A percentile compares a stretch with the other conserved stretches of the same genome.
Conservation (phyloP, 2,329 filamentous ascomycete genomes). For the Alternaria burnsii region DNA sequence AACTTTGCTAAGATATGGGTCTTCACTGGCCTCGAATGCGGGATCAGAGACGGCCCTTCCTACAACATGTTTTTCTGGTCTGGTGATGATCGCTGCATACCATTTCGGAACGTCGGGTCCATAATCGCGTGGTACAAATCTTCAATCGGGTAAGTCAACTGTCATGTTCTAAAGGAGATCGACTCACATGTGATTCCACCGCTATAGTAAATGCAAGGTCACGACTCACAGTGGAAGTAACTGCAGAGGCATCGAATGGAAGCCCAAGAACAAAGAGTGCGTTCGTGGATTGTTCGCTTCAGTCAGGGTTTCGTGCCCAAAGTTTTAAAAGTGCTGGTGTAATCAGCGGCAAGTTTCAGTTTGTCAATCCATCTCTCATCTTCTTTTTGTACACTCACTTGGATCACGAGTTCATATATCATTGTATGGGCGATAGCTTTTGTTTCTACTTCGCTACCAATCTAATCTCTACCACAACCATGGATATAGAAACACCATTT, state of each 20-base stretch:
- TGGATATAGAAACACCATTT: neutral
- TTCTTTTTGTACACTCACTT: too few relatives aligned
- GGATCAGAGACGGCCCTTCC: neutral
- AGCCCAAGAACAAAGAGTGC: neutral
- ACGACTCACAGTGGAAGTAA: conserved; percentile 3
- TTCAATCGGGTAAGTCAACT: neutral
- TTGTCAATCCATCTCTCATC: too few relatives aligned
- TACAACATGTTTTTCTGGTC: too few relatives aligned
- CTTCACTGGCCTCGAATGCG: neutral
- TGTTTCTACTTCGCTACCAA: neutral
- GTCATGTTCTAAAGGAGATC: neutral
- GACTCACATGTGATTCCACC: neutral
- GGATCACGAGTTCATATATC: too few relatives aligned
- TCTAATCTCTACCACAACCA: neutral
- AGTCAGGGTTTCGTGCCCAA: neutral
- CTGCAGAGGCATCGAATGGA: neutral
- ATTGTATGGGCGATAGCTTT: neutral
- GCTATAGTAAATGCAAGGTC: neutral
- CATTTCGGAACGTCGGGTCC: neutral
- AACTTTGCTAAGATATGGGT: conserved; percentile 12
- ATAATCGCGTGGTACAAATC: conserved; percentile 11
- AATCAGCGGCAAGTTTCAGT: neutral
- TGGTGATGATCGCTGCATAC: conserved; percentile 1
- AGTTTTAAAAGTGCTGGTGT: neutral
- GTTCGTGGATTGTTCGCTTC: neutral